Percentiles rank a stretch among this genome's conserved stretches.
Conservation (phyloP, 306 rosid genomes). For the Fagus sylvatica region DNA sequence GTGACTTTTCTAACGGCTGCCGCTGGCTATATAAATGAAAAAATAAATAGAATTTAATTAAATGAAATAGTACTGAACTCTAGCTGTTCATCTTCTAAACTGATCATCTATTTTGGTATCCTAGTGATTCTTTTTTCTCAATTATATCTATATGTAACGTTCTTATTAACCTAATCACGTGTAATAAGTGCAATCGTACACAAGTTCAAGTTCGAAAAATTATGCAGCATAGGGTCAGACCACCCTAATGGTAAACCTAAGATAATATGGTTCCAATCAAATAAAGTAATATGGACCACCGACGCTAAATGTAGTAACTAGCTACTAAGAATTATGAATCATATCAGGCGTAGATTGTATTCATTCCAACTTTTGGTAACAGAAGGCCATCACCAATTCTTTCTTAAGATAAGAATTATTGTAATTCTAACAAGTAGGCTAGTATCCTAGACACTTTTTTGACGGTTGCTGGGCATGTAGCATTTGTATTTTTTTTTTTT, state of each 20-base stretch:
- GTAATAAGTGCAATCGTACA: background rate
- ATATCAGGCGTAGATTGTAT: conserved; percentile 10
- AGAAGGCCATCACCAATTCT: background rate
- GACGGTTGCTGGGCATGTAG: background rate
- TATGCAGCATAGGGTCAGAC: background rate
- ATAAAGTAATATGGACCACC: conserved; percentile 14
- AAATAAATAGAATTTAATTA: no score
- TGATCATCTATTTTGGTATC: background rate
- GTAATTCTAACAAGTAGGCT: background rate
- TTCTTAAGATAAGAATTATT: conserved; percentile 3
- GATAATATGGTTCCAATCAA: background rate
- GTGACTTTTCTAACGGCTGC: no score
- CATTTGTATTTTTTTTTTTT: background rate
- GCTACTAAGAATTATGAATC: background rate
- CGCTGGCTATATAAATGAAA: no score
- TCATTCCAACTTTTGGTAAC: conserved; percentile 9
- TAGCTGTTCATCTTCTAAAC: background rate
- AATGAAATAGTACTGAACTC: background rate
- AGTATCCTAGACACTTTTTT: background rate
- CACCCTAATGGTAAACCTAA: background rate
- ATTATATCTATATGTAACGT: no score
- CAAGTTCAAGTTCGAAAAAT: background rate
- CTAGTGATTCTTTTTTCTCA: background rate
- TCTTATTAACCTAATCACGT: background rate
- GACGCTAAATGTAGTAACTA: conserved; percentile 5